Evolutionary conservation across 306 rosid species (phyloP).

Genomic region (Ammopiptanthus mongolicus): DNA sequence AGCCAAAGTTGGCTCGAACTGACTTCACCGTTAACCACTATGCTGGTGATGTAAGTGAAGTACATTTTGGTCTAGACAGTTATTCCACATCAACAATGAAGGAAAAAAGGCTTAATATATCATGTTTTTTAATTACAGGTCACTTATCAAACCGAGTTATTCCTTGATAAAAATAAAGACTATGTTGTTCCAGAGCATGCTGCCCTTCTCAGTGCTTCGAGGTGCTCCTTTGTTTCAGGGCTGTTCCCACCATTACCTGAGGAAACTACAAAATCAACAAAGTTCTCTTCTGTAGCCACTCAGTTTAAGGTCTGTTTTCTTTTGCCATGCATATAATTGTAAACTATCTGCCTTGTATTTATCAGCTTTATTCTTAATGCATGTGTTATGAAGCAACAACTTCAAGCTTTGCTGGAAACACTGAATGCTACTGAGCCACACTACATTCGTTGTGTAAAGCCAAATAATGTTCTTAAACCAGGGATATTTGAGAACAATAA

Average conservation of each 20-base stretch:
- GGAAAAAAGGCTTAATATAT: neutral
- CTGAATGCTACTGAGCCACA: conserved; percentile 92
- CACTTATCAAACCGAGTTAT: conserved; percentile 86
- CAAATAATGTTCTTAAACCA: conserved; percentile 87
- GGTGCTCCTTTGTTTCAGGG: conserved; percentile 79
- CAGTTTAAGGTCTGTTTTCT: conserved; percentile 68
- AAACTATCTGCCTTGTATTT: neutral
- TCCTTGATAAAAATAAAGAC: conserved; percentile 96
- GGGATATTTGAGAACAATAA: conserved; percentile 74
- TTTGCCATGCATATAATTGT: neutral
- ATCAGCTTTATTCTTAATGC: conserved; percentile 11
- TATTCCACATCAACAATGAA: neutral
- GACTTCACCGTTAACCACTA: conserved; percentile 84
- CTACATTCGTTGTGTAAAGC: conserved; percentile 92
- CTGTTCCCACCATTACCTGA: conserved; percentile 81
- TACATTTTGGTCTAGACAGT: neutral
- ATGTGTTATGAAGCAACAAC: conserved; percentile 61
- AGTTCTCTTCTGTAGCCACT: conserved; percentile 86
- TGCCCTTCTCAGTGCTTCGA: conserved; percentile 70
- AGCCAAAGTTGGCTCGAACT: conserved; percentile 87
- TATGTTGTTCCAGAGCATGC: conserved; percentile 95
- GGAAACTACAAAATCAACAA: conserved; percentile 83
- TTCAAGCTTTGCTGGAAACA: conserved; percentile 92
- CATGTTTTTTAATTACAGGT: conserved; percentile 53
- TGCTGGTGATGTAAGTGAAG: conserved; percentile 89